These are phyloP conservation scores for Heteromeles arbutifolia DNA, from an alignment of 306 rosid species.

Conservation along the genomic window DNA sequence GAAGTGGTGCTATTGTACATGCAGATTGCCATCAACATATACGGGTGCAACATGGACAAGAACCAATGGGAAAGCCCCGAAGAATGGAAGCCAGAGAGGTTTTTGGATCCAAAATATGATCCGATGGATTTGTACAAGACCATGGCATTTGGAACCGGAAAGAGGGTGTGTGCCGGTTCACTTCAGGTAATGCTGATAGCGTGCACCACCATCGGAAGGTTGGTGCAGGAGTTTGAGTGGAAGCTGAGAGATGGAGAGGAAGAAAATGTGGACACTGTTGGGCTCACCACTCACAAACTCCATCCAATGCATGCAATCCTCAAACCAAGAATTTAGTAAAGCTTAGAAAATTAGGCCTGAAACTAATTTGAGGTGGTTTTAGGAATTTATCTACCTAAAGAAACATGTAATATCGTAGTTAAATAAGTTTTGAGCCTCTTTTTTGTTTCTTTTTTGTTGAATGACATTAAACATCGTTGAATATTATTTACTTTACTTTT, in stretches of 20 bases:
- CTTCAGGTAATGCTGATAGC: conserved; percentile 70
- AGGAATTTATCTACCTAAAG: not conserved
- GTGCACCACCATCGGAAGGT: conserved; percentile 54
- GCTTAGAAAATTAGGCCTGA: not conserved
- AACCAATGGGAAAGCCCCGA: conserved; percentile 62
- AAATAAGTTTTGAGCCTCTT: too few species aligned
- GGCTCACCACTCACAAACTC: conserved; percentile 76
- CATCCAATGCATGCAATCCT: conserved; percentile 53
- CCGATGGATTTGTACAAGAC: conserved; percentile 66
- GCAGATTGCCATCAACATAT: conserved; percentile 84
- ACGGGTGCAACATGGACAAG: conserved; percentile 85
- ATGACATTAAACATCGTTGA: not conserved
- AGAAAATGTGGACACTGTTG: conserved; percentile 66
- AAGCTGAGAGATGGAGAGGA: conserved; percentile 56
- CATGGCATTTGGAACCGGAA: conserved; percentile 96
- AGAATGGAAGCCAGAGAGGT: conserved; percentile 83
- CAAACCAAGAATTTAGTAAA: conserved; percentile 37
- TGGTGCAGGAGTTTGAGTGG: conserved; percentile 82
- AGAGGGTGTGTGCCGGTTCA: conserved; percentile 84
- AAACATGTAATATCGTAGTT: not conserved
- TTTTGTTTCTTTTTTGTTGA: too few species aligned
- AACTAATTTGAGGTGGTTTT: not conserved
- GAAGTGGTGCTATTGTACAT: conserved; percentile 13
- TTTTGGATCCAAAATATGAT: conserved; percentile 60
- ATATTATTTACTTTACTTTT: not conserved